phyloP scores from a whole-genome alignment of 1,284 basidiomycete species.

The Quambalaria eucalypti region DNA sequence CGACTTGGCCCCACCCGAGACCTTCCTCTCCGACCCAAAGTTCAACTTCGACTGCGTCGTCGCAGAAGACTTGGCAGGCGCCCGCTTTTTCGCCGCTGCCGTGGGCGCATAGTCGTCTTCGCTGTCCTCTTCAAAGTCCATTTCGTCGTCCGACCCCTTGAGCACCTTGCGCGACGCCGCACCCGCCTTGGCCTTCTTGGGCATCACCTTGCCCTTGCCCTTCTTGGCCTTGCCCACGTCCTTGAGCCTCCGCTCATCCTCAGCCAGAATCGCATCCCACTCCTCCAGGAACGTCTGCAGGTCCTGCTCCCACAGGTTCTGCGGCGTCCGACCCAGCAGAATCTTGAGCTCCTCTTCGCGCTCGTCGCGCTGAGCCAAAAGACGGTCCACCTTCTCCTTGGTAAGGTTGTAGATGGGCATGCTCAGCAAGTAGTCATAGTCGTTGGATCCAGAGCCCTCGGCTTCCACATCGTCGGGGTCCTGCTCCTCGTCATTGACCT shows the following conservation, averaged over 20 bases:
- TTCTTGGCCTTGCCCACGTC: slow-evolving; percentile 56
- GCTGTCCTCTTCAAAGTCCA: slow-evolving; percentile 17
- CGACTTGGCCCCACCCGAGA: no score
- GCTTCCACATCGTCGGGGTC: slow-evolving; percentile 56
- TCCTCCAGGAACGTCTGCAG: slow-evolving; percentile 71
- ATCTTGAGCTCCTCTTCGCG: slow-evolving; percentile 75
- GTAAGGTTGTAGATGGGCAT: slow-evolving; percentile 96
- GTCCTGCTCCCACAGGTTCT: slow-evolving; percentile 83
- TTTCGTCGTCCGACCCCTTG: slow-evolving; percentile 44
- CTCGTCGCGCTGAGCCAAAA: slow-evolving; percentile 67
- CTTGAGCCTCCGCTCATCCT: slow-evolving; percentile 56
- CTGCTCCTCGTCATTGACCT: slow-evolving; percentile 54
- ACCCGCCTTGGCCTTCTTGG: slow-evolving; percentile 55
- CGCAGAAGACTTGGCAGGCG: slow-evolving; percentile 9
- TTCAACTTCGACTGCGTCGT: slow-evolving; percentile 4
- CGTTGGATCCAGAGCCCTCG: slow-evolving; percentile 52
- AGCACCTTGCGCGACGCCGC: slow-evolving; percentile 55
- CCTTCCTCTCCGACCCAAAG: no score
- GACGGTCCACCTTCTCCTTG: slow-evolving; percentile 81
- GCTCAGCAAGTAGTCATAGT: slow-evolving; percentile 87
- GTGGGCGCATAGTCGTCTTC: slow-evolving; percentile 29
- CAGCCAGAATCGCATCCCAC: slow-evolving; percentile 62
- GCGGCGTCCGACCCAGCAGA: slow-evolving; percentile 69
- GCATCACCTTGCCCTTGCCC: slow-evolving; percentile 47
- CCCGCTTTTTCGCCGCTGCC: slow-evolving; percentile 8